A percentile compares a stretch with the other conserved stretches of the same genome.
Conservation (phyloP, 768 basidiomycete species). For the Mycena indigotica region DNA sequence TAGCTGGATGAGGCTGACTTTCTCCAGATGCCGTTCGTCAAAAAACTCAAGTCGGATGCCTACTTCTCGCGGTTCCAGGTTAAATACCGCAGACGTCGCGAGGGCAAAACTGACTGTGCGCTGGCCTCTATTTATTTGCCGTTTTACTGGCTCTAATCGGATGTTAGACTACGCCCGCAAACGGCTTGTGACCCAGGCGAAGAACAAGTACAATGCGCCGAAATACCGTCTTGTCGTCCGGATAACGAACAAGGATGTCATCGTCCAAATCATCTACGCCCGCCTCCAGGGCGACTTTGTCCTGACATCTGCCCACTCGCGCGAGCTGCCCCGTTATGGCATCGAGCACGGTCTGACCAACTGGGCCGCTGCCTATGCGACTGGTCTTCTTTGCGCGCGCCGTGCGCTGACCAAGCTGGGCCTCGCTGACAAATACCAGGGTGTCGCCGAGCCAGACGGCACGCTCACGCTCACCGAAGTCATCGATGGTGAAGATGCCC, state of each 20-base stretch:
- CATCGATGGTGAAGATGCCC: slow-evolving; percentile 88
- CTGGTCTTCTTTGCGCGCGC: slow-evolving; percentile 92
- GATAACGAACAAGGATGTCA: slow-evolving; percentile 96
- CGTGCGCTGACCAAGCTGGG: slow-evolving; percentile 94
- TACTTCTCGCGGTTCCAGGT: slow-evolving; percentile 99
- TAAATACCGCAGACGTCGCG: slow-evolving; percentile 95
- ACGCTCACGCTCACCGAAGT: slow-evolving; percentile 80
- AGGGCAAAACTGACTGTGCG: slow-evolving; percentile 98
- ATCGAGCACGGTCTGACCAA: slow-evolving; percentile 98
- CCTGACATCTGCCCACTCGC: slow-evolving; percentile 82
- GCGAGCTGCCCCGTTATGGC: slow-evolving; percentile 92
- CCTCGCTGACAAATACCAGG: slow-evolving; percentile 97
- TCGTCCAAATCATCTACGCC: slow-evolving; percentile 94
- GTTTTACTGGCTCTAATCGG: slow-evolving; percentile 14
- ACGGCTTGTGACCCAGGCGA: slow-evolving; percentile 94
- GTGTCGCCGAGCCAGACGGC: slow-evolving; percentile 89
- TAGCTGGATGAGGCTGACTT: slow-evolving; percentile 35
- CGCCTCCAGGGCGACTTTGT: slow-evolving; percentile 97
- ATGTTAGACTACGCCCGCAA: slow-evolving; percentile 92
- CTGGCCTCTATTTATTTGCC: slow-evolving; percentile 11
- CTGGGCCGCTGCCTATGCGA: slow-evolving; percentile 98
- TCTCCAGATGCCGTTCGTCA: slow-evolving; percentile 90
- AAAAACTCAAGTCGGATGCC: slow-evolving; percentile 92
- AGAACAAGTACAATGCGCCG: slow-evolving; percentile 99
- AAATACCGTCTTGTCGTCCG: slow-evolving; percentile 99